phyloP scores from a whole-genome alignment of 768 basidiomycete species.

The Clathrus columnatus region DNA sequence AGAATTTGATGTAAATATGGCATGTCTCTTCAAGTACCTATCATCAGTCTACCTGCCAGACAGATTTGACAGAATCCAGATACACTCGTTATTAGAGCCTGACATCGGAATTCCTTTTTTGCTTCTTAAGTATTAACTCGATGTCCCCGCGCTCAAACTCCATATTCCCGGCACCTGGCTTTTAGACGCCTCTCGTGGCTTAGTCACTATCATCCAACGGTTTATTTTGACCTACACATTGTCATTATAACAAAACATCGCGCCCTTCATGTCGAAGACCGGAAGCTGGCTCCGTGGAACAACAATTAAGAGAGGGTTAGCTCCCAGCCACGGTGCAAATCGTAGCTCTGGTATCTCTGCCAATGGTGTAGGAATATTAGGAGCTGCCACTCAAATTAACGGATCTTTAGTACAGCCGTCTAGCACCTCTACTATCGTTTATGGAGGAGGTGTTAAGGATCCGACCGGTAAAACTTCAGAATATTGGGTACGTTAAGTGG shows the following conservation, averaged over 20 bases:
- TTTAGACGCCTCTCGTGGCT: not conserved
- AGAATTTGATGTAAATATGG: not conserved
- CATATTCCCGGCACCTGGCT: too few species aligned
- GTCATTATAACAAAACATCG: not conserved
- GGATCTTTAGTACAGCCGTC: conserved; percentile 51
- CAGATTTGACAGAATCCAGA: not conserved
- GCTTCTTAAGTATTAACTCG: not conserved
- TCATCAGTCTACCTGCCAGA: not conserved
- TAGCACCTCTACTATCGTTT: conserved; percentile 66
- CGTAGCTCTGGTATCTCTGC: not conserved
- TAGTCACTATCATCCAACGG: not conserved
- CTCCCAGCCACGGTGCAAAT: conserved; percentile 30
- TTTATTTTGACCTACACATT: too few species aligned
- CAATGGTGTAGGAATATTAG: not conserved
- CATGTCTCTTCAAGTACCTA: not conserved
- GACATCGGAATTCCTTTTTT: not conserved
- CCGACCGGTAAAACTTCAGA: conserved; percentile 73
- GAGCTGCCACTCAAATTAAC: conserved; percentile 42
- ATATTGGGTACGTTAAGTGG: conserved; percentile 54
- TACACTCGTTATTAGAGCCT: too few species aligned
- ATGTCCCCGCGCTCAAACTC: too few species aligned
- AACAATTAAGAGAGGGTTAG: conserved; percentile 59
- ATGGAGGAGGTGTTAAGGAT: conserved; percentile 82
- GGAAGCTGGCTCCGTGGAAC: conserved; percentile 62
- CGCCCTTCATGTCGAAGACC: conserved; percentile 25